A percentile compares a stretch with the other conserved stretches of the same genome.
Conservation (phyloP, 192 early-diverging fungal genomes). For the Coemansia sp. region DNA sequence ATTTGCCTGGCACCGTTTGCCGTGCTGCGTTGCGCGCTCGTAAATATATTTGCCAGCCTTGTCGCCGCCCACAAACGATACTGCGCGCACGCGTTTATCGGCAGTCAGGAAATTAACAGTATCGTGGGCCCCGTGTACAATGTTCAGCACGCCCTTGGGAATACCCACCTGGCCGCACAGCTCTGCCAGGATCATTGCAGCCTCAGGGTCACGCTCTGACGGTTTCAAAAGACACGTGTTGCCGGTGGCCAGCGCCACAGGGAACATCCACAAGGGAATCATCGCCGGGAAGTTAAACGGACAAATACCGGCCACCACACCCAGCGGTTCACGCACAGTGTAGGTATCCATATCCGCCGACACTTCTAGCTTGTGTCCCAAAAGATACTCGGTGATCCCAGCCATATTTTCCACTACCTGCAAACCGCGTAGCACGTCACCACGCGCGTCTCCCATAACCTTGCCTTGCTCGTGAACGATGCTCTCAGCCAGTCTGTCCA, state of each 20-base stretch:
- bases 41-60: constrained; percentile 87
- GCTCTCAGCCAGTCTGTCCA: constrained; percentile 74
- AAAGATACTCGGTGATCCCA: constrained; percentile 72
- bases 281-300: constrained; percentile 99
- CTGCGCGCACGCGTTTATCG: constrained; percentile 81
- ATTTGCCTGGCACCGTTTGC: constrained; percentile 97
- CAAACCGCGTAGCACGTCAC: constrained; percentile 87
- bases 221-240: constrained; percentile 94
- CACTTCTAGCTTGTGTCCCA: constrained; percentile 84
- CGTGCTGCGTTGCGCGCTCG: constrained; percentile 79
- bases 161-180: constrained; percentile 88
- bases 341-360: constrained; percentile 95
- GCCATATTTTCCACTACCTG: constrained; percentile 89
- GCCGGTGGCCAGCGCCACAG: constrained; percentile 87
- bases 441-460: constrained; percentile 86
- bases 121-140: constrained; percentile 85
- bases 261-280: constrained; percentile 96
- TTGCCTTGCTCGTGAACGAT: constrained; percentile 93
- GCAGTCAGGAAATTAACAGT: constrained; percentile 92
- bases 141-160: constrained; percentile 86
- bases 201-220: constrained; percentile 91
- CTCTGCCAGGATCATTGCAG: constrained; percentile 83
- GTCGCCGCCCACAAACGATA: constrained; percentile 94
- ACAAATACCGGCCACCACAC: constrained; percentile 90
- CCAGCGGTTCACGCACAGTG: constrained; percentile 87